Evolutionary conservation across 352 stramenopile species (phyloP), one percentile per base, ranked within the genome.

Genomic region (Pythium phragmitis): DNA sequence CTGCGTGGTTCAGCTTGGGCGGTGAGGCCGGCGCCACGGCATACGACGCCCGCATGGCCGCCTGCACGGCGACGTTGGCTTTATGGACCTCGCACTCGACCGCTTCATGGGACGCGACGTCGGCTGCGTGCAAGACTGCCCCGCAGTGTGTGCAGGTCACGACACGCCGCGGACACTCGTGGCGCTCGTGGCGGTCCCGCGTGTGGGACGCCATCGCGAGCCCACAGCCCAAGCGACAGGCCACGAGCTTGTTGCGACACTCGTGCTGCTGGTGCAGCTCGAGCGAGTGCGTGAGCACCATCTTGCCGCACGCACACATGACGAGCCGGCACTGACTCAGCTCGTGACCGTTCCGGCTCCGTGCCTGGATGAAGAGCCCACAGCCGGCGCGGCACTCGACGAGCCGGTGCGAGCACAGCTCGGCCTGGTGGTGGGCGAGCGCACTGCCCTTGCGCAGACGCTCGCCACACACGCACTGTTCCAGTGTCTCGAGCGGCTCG

Each of bases 281-380:
- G 11, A 87, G 51, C 13, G 78, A 87, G 36, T 72, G 61, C 3
- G 76, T 86, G 13, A 87, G 59, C 39, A 90, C 77, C 77, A 90
- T 88, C 59, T 86, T 85, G 17, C 76, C 79, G 37, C 81, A 90
- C 0, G 68, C 50, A 52, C 81, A 90, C 79, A 90, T 82, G 23
- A 74, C 70, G 19, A 90, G 70, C 30, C 81, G 75, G 41, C 81
- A 88, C 42, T 88, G 81, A 36, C 81, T 90, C 43, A 84, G 65
- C n/a, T 90, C 81, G 54, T 90, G 81, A 7, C 77, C 79, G 28
- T 79, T 79, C n/a, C 70, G 79, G 12, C 75, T 78, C 2, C 81
- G 71, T 2, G 77, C 77, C 46, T 82, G 71, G 45, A 88, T 71
- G 34, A 75, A 74, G 26, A 80, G 57, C 0, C 74, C 77, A 49